Evolutionary conservation across 306 rosid species (phyloP).

Genomic region (Fragaria nilgerrensis): DNA sequence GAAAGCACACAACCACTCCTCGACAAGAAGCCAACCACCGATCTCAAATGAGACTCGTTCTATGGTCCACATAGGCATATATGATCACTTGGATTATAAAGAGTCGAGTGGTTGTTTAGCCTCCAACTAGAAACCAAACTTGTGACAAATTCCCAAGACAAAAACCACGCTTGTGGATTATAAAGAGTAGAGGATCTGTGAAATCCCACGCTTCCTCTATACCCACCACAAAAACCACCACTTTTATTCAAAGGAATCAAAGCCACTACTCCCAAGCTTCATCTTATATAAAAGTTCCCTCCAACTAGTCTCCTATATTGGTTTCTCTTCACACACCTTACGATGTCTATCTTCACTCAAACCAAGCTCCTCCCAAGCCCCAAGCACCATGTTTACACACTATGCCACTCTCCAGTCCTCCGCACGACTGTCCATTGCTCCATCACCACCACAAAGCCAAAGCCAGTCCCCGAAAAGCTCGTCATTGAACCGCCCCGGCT

Average conservation of each 20-base stretch:
- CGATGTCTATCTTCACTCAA: slow-evolving; percentile 67
- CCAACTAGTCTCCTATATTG: slow-evolving; percentile 1
- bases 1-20: too few species aligned
- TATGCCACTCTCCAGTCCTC: neutral
- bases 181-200: slow-evolving; percentile 27
- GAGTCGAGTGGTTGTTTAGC: neutral
- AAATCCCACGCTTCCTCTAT: slow-evolving; percentile 44
- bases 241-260: neutral
- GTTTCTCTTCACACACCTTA: slow-evolving; percentile 21
- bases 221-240: slow-evolving; percentile 27
- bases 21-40: too few species aligned
- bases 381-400: slow-evolving; percentile 20
- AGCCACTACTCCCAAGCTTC: slow-evolving; percentile 29
- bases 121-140: neutral
- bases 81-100: too few species aligned
- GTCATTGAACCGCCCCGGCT: slow-evolving; percentile 30
- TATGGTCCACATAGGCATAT: neutral
- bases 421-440: slow-evolving; percentile 32
- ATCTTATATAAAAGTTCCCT: neutral
- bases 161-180: too few species aligned
- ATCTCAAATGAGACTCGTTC: neutral
- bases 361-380: slow-evolving; percentile 37
- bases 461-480: slow-evolving; percentile 19
- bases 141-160: slow-evolving; percentile 8
- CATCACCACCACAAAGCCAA: slow-evolving; percentile 30